Conservation (phyloP, 768 basidiomycete genomes). For the Boletus rex-veris region DNA sequence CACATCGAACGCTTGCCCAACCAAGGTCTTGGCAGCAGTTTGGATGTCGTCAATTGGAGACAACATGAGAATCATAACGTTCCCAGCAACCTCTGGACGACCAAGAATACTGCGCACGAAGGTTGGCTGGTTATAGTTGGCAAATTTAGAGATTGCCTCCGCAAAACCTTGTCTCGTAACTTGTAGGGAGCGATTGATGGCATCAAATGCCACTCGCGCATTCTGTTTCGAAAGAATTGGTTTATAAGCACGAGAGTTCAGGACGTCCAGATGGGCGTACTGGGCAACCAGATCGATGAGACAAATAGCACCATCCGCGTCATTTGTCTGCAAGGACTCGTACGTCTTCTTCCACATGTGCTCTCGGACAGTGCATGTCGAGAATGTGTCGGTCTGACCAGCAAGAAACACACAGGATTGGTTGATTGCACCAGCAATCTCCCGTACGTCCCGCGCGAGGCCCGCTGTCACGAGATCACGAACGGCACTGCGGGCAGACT, state of each 20-base stretch:
- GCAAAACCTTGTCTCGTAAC: constrained; percentile 61
- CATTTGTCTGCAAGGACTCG: constrained; percentile 51
- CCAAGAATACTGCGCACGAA: constrained; percentile 53
- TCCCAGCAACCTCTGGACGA: constrained; percentile 52
- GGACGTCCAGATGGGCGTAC: constrained; percentile 62
- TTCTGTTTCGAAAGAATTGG: constrained; percentile 32
- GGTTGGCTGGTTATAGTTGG: constrained; percentile 56
- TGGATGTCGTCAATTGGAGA: constrained; percentile 80
- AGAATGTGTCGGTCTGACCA: constrained; percentile 28
- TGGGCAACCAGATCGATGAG: constrained; percentile 57
- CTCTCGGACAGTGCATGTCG: constrained; percentile 43
- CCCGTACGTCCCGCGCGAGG: constrained; percentile 34
- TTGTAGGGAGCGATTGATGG: constrained; percentile 59
- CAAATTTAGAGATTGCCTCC: constrained; percentile 57
- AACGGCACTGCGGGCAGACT: constrained; percentile 37
- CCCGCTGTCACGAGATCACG: constrained; percentile 39
- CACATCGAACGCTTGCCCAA: constrained; percentile 85
- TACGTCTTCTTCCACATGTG: constrained; percentile 72
- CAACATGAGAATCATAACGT: constrained; percentile 66
- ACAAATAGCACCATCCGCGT: constrained; percentile 54
- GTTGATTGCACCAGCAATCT: constrained; percentile 30
- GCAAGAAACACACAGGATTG: constrained; percentile 35
- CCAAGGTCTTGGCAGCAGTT: constrained; percentile 70
- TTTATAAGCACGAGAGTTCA: constrained; percentile 53
- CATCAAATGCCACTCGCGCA: constrained; percentile 39